Conservation (phyloP, 2,329 filamentous ascomycete genomes). For the Trichoderma breve region DNA sequence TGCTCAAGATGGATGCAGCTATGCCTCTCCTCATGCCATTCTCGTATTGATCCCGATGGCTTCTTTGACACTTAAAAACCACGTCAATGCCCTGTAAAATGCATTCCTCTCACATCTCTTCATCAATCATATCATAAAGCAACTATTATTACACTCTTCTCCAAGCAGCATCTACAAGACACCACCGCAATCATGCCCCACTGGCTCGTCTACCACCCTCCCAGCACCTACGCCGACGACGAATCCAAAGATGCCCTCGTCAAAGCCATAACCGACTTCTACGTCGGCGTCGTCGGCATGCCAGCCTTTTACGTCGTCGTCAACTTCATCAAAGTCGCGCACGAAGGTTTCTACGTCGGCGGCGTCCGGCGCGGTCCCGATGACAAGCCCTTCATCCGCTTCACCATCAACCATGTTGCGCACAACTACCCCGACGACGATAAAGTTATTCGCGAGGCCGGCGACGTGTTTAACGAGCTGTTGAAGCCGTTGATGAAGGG, state of each 20-base stretch:
- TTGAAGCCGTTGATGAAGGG: conserved; percentile 16
- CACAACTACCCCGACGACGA: not conserved
- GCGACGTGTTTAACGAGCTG: not conserved
- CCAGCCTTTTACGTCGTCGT: conserved; percentile 20
- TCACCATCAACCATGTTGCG: conserved; percentile 19
- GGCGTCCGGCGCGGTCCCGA: not conserved
- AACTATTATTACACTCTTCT: not conserved
- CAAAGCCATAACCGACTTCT: conserved; percentile 13
- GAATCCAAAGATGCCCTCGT: conserved; percentile 13
- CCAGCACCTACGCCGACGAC: conserved; percentile 4
- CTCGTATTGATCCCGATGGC: not conserved
- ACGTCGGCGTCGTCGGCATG: conserved; percentile 12
- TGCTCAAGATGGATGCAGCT: not conserved
- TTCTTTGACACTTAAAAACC: not conserved
- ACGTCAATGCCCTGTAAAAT: not conserved
- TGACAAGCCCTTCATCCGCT: conserved; percentile 17
- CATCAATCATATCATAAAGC: not conserved
- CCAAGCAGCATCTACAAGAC: not conserved
- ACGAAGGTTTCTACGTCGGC: conserved; percentile 3
- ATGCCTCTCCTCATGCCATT: not conserved
- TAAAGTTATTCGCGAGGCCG: not conserved
- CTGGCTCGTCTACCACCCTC: conserved; percentile 20
- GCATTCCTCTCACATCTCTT: not conserved
- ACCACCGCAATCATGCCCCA: conserved; percentile 20
- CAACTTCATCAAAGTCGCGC: conserved; percentile 18